Evolutionary conservation across 1,284 basidiomycete genomes (phyloP).

Genomic region (Fomitopsis pinicola): DNA sequence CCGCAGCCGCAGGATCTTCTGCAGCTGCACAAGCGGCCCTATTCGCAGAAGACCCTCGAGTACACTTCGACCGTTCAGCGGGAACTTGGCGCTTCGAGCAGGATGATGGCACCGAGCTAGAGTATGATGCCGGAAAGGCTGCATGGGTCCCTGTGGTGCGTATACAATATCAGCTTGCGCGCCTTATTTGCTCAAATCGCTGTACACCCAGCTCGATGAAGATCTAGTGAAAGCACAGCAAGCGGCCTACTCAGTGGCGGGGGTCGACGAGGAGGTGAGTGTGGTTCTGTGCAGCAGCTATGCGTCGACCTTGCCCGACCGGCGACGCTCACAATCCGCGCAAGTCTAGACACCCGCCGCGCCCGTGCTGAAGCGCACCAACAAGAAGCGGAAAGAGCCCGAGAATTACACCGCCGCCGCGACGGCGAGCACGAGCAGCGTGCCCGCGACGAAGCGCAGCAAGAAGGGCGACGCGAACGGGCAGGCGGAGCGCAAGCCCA

Average conservation of each 20-base stretch:
- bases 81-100: conserved; percentile 88
- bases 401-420: conserved; percentile 71
- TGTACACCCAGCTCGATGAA: conserved; percentile 61
- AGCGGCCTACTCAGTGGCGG: conserved; percentile 85
- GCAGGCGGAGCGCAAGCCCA: conserved; percentile 54
- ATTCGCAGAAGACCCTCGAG: conserved; percentile 74
- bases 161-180: conserved; percentile 13
- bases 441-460: conserved; percentile 59
- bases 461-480: conserved; percentile 38
- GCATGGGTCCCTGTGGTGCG: conserved; percentile 82
- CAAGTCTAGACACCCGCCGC: conserved; percentile 71
- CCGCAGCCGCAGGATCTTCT: conserved; percentile 45
- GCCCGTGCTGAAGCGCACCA: conserved; percentile 73
- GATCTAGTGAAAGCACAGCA: conserved; percentile 83
- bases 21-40: conserved; percentile 53
- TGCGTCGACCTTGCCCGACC: not conserved
- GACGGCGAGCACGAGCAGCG: conserved; percentile 38
- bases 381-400: conserved; percentile 79
- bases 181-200: not conserved
- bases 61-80: conserved; percentile 75
- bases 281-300: not conserved
- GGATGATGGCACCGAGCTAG: conserved; percentile 83
- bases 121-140: conserved; percentile 76
- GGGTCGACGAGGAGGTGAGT: conserved; percentile 87
- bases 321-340: not conserved